These are phyloP conservation scores for Dictyostelium gargantuum DNA, from an alignment of 208 protist genomes.

Conservation along the genomic window DNA sequence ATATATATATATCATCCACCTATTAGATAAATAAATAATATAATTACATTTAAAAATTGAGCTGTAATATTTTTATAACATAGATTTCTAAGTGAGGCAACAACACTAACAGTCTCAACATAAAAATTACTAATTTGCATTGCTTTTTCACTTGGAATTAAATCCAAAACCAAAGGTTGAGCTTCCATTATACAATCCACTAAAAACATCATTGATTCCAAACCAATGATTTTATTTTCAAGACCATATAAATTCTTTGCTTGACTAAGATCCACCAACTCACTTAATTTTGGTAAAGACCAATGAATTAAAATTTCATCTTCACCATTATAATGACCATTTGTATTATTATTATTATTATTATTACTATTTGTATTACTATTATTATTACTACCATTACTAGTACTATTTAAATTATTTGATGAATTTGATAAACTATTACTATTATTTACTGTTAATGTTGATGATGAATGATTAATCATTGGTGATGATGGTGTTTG, in stretches of 20 bases:
- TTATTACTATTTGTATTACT: background rate
- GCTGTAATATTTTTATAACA: conserved; percentile 60
- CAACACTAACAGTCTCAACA: conserved; percentile 44
- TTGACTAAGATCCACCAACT: background rate
- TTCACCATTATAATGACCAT: background rate
- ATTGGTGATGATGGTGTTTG: too few species aligned
- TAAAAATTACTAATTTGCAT: conserved; percentile 21
- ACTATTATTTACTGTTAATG: background rate
- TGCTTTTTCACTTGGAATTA: conserved; percentile 29
- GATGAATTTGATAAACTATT: background rate
- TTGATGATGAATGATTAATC: background rate
- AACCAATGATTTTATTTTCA: conserved; percentile 38
- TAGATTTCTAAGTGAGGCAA: conserved; percentile 32
- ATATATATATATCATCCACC: too few species aligned
- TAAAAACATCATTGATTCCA: conserved; percentile 69
- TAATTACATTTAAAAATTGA: conserved; percentile 27
- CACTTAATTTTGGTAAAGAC: conserved; percentile 27
- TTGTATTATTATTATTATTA: background rate
- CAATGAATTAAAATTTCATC: conserved; percentile 41
- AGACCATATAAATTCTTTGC: conserved; percentile 44
- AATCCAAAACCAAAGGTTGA: background rate
- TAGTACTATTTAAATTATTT: background rate
- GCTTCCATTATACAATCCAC: conserved; percentile 60
- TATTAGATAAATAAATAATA: background rate
- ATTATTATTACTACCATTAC: background rate